Base-by-base conservation (phyloP, 2,329 filamentous ascomycete genomes). In the Epichloe brachyelytri region DNA sequence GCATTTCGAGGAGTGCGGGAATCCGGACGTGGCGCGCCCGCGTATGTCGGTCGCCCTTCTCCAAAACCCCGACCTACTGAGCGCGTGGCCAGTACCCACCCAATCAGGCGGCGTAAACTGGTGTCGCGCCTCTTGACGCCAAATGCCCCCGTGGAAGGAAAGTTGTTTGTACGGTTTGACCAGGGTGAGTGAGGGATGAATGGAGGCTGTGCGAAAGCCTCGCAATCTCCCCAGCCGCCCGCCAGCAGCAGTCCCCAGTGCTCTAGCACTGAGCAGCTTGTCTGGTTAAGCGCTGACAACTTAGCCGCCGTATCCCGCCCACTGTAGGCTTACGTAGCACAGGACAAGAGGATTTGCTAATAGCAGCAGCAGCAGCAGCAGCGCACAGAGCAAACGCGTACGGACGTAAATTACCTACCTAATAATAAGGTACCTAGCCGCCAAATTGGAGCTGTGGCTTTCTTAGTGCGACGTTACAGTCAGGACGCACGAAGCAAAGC, bases 171-270 rank as follows among this genome's bases (percentile, higher is more conserved):
- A 26, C 22, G 22, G 22, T 2, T 26, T 30, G 30, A 30, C 30
- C 30, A 30, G 30, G 30, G 30, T 30, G 30, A 30, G 7, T 30
- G 8, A 30, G 26, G 8, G 26, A 30, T 10, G 26, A 8, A 30
- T 10, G 8, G 8, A 30, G 46, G 36, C 45, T 22, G 46, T 46
- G 33, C 33, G 30, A 46, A 36, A 3, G 40, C 40, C 19, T 43
- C 40, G 40, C 17, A 48, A 48, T 48, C 37, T 48, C 46, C 37
- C 46, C 46, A 48, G 46, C 46, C 46, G 46, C 46, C 37, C 46
- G 44, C 34, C 33, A 46, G 30, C 44, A 19, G 33, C 30, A 30
- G 8, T 30, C 8, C 30, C 30, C 1, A 30, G 8, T 30, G 8
- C 3, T 10, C 30, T 30, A 30, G 30, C 8, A 30, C n/a, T 7